phyloP scores from a whole-genome alignment of 2,329 filamentous ascomycete genomes.

The Pseudocercospora vitis region DNA sequence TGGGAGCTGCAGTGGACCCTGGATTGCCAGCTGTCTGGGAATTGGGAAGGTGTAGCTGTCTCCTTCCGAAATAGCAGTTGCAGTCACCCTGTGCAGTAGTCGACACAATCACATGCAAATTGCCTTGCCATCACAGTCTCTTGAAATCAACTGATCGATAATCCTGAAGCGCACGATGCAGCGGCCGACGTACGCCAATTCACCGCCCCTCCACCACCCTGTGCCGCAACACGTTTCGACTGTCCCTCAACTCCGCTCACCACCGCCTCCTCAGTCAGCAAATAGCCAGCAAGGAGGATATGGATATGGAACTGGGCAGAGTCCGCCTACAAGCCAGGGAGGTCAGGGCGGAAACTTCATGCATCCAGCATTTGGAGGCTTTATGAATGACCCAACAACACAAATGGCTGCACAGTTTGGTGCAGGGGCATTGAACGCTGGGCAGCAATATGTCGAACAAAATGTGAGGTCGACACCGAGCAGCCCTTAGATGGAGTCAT shows the following conservation, averaged over 20 bases:
- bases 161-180: conserved; percentile 75
- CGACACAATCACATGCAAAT: conserved; percentile 7
- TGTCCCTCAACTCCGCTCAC: conserved; percentile 93
- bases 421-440: conserved; percentile 85
- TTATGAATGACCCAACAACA: conserved; percentile 93
- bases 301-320: conserved; percentile 54
- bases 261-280: conserved; percentile 72
- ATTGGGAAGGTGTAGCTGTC: not conserved
- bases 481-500: not conserved
- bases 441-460: conserved; percentile 91
- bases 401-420: conserved; percentile 95
- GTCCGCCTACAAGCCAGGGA: conserved; percentile 54
- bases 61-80: not conserved
- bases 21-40: conserved; percentile 7
- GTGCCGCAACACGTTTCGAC: conserved; percentile 98
- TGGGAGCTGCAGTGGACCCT: too few relatives aligned
- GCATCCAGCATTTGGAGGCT: conserved; percentile 73
- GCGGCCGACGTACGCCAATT: conserved; percentile 76
- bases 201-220: conserved; percentile 92
- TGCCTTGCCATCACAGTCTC: not conserved
- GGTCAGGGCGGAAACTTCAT: conserved; percentile 38
- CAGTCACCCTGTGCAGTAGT: too few relatives aligned
- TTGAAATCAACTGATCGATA: not conserved
- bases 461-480: conserved; percentile 55
- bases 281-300: conserved; percentile 66